Conservation (phyloP, 2,329 filamentous ascomycete species). For the Metarhizium sp. region DNA sequence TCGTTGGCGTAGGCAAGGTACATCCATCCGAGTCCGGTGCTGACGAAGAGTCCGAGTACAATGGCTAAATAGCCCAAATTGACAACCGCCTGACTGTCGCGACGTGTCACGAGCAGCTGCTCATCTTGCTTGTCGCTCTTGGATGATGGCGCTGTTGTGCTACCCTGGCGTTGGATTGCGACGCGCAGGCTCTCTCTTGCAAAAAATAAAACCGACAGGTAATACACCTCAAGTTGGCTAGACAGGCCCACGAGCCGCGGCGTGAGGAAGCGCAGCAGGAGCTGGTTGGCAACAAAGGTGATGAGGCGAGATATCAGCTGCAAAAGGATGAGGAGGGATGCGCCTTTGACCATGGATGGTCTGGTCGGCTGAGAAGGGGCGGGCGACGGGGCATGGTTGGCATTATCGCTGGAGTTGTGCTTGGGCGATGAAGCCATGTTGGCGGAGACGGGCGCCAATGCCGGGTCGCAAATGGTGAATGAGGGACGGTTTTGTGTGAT, state of each 20-base stretch:
- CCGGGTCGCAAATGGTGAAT: not conserved
- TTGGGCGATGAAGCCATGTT: not conserved
- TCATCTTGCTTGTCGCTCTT: constrained; percentile 4
- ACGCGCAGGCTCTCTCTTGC: constrained; percentile 83
- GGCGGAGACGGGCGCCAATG: not conserved
- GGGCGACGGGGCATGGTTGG: not conserved
- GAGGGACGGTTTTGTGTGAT: not conserved
- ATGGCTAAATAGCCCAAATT: constrained; percentile 82
- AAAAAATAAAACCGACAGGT: constrained; percentile 89
- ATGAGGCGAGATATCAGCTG: constrained; percentile 80
- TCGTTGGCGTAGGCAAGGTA: constrained; percentile 50
- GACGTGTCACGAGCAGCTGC: constrained; percentile 9
- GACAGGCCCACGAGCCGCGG: constrained; percentile 77
- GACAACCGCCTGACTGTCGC: constrained; percentile 63
- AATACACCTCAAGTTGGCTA: constrained; percentile 86
- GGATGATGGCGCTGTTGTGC: constrained; percentile 5
- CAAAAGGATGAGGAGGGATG: constrained; percentile 76
- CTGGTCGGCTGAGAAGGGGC: not conserved
- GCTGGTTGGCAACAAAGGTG: constrained; percentile 87
- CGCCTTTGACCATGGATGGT: constrained; percentile 51
- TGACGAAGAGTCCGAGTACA: constrained; percentile 55
- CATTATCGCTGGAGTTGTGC: not conserved
- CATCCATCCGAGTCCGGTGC: constrained; percentile 52
- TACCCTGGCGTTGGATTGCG: constrained; percentile 72
- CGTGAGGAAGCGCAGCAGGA: constrained; percentile 80